phyloP scores from a whole-genome alignment of 208 protist genomes.

The Strigomonas culicis region DNA sequence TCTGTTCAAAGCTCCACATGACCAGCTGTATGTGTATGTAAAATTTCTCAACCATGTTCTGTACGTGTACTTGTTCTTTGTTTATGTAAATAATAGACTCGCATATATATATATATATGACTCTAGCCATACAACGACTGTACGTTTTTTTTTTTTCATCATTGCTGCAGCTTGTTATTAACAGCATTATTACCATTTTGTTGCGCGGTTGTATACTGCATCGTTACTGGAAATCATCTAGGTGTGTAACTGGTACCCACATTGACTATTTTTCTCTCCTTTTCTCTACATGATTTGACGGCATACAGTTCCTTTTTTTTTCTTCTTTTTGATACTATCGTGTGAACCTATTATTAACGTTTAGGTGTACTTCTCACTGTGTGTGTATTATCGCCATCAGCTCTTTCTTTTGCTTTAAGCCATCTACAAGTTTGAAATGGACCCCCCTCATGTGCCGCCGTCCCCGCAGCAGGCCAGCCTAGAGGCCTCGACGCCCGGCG shows the following conservation, averaged over 20 bases:
- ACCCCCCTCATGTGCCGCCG: constrained; percentile 65
- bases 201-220: no score
- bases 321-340: not conserved
- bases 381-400: no score
- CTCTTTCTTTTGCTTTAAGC: no score
- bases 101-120: no score
- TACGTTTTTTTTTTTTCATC: no score
- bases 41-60: not conserved
- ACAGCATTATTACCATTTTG: no score
- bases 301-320: not conserved
- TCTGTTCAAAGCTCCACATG: constrained; percentile 14
- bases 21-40: constrained; percentile 6
- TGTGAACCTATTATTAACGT: not conserved
- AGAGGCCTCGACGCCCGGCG: constrained; percentile 30
- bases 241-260: no score
- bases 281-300: not conserved
- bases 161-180: no score
- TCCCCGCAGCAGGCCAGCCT: constrained; percentile 63
- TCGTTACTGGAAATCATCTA: no score
- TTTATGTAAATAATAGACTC: constrained; percentile 1
- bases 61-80: not conserved
- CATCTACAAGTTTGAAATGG: no score
- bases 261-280: not conserved
- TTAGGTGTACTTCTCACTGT: no score
- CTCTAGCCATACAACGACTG: no score